Evolutionary conservation across 1,284 basidiomycete species (phyloP), one percentile per base, ranked within the genome.

Genomic region (Stereum hirsutum): DNA sequence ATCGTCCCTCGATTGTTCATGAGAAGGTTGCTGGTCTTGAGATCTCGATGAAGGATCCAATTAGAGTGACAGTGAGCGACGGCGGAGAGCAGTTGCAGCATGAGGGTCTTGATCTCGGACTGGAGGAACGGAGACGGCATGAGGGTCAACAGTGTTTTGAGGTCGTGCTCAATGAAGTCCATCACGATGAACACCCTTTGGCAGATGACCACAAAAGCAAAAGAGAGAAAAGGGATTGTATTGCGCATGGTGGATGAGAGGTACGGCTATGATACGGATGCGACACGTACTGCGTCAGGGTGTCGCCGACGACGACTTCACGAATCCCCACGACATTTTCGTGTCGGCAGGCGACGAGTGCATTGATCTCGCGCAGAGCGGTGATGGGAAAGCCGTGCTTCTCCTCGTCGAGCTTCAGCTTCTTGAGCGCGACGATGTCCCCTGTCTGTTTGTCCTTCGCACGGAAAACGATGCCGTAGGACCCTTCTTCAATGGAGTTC

Each of bases 111-210:
- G 68, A 98, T 88, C 65, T 99, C 96, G 28, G 92, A 96, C 60
- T 94, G 91, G 23, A 97, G 68, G 65, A 99, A 99, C 0, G 95
- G 92, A 30, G 85, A 78, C 1, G 91, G 89, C 92, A 97, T 97
- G 49, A 89, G 71, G 10, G 85, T 88, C 43, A 99, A 74, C 40
- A 99, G 74, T 1, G 93, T 89, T 65, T 99, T 99, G 58, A 99
- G 81, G 61, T 99, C 95, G 62, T 99, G 96, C 64, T 99, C 96
- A 58, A 99, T 94, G 58, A 99, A 99, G 57, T 98, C 95, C 93
- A 98, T 98, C 25, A 97, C 94, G 49, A 99, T 92, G 64, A 93
- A 99, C 43, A 98, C 91, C 70, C 91, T 94, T 70, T 14, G 39
- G 27, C 27, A 31, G 5, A 31, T 31, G 10, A 20, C 6, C 42